Base-by-base conservation (phyloP, 139 green algal species). In the Chlorella sp. region DNA sequence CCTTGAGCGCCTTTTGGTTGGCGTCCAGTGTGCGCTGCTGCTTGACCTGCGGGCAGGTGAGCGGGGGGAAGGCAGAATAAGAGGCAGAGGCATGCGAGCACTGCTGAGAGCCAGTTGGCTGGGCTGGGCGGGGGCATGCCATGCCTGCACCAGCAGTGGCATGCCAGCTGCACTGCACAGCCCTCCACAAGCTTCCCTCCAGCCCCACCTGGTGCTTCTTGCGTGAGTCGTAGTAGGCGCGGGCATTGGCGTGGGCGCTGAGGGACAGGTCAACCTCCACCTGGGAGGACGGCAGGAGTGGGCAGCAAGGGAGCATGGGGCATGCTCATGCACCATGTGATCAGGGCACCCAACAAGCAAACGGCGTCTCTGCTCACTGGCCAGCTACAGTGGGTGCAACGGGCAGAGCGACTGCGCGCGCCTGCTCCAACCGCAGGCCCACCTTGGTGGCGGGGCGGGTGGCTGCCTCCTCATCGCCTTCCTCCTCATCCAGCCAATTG, bases 211-310 rank as follows among this genome's bases (percentile, higher is more conserved):
- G 72, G 81, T 94, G 89, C 85, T 95, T 94, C 89, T 97, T 97
- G 36, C 92, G 92, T 3, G 73, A 51, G 56, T 94, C 93, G 87
- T 95, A 96, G 80, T 94, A 91, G 16, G 86, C 64, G 21, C 87
- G 78, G 32, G 95, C 95, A 83, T 99, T 99, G 85, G 94, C 94
- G 85, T 96, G 88, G 0, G 96, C 96, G 4, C 88, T 92, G 57
- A 98, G 70, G 3, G 81, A 84, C 69, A 99, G 83, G 70, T 98
- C 95, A 39, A 99, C 90, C 30, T 96, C 89, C 51, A 97, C 93
- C 82, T 90, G 78, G 62, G 39, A 51, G 2, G 4, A 32, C 23
- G 21, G 44, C 12, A 3, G 26, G 25, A 38, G 28, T 12, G 39
- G 47, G 30, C 51, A 67, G 55, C 32, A 21, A 12, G 2, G 4